These are phyloP conservation scores for Serendipita indica DNA, from an alignment of 768 basidiomycete species.

Conservation along the genomic window DNA sequence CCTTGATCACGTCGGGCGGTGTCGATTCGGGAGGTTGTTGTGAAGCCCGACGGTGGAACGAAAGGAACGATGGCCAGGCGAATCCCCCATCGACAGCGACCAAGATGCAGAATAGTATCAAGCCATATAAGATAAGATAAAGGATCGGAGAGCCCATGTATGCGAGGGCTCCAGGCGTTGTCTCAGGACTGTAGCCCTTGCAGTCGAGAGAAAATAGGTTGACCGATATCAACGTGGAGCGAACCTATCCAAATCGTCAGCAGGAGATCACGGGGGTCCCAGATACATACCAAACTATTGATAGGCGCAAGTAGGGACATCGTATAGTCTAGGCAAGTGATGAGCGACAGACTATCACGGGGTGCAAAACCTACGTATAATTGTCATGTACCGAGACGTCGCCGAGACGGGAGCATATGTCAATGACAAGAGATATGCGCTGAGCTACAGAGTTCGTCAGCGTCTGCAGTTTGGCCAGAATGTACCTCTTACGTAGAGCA, in stretches of 20 bases:
- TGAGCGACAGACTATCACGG: not conserved
- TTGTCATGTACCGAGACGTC: slow-evolving; percentile 39
- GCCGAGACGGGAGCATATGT: slow-evolving; percentile 54
- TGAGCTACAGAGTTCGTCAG: slow-evolving; percentile 38
- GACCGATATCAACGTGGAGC: slow-evolving; percentile 58
- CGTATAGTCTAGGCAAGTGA: slow-evolving; percentile 36
- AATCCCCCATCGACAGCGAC: slow-evolving; percentile 63
- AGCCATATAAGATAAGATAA: slow-evolving; percentile 48
- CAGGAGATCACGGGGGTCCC: too few species aligned
- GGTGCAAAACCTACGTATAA: slow-evolving; percentile 31
- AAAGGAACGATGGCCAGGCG: slow-evolving; percentile 20
- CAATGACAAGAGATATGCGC: slow-evolving; percentile 52
- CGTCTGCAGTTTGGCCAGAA: not conserved
- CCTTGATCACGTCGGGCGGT: slow-evolving; percentile 39
- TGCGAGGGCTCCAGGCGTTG: slow-evolving; percentile 37
- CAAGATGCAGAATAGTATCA: slow-evolving; percentile 46
- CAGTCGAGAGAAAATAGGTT: slow-evolving; percentile 61
- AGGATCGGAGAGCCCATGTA: slow-evolving; percentile 61
- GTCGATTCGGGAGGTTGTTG: not conserved
- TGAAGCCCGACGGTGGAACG: not conserved
- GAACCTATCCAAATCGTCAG: slow-evolving; percentile 33
- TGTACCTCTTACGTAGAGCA: too few species aligned
- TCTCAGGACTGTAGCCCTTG: slow-evolving; percentile 28
- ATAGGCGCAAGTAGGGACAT: slow-evolving; percentile 55
- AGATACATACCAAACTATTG: slow-evolving; percentile 43